Evolutionary conservation across 2,329 filamentous ascomycete genomes (phyloP), one percentile per base, ranked within the genome.

Genomic region (Biscogniauxia sp.): DNA sequence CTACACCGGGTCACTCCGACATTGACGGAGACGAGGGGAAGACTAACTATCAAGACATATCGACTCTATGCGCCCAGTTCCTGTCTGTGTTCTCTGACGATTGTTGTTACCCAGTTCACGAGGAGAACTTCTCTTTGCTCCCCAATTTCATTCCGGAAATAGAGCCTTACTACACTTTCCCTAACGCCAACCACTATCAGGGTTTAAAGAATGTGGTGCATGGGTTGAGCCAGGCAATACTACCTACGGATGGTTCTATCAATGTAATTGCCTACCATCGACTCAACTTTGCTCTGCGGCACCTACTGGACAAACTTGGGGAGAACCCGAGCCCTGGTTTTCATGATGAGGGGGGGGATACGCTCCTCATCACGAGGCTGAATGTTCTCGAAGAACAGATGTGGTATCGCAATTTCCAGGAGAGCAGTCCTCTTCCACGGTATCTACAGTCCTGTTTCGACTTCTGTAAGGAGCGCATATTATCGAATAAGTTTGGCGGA

Each of bases 401-500:
- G 7, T 52, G 52, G 52, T 57, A 55, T 13, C 17, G 13, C 8
- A 7, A 28, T 11, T 51, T 56, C 28, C 50, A 56, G 20, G 55
- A 61, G 5, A 13, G n/a, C 11, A 15, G n/a, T 26, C 45, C 55
- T 20, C 19, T 57, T 11, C 52, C 53, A 4, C 19, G 8, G 3
- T 63, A 57, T 20, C 13, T 65, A 15, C 51, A 49, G 37, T 54
- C 45, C 13, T 65, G 53, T 17, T 54, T 64, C 28, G 20, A n/a
- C 15, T 65, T 61, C 61, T 62, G 56, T 20, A 51, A 57, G 8
- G 6, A 61, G 19, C 13, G 60, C 49, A 57, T 62, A 3, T 9
- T 23, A 6, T 54, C 25, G 13, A 19, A 19, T 17, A 5, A 7
- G 13, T 20, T 20, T 50, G 53, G 53, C 4, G 20, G 56, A 5